These are phyloP conservation scores for Fusarium solani-melongenae DNA, from an alignment of 2,329 filamentous ascomycete genomes.

Conservation along the genomic window DNA sequence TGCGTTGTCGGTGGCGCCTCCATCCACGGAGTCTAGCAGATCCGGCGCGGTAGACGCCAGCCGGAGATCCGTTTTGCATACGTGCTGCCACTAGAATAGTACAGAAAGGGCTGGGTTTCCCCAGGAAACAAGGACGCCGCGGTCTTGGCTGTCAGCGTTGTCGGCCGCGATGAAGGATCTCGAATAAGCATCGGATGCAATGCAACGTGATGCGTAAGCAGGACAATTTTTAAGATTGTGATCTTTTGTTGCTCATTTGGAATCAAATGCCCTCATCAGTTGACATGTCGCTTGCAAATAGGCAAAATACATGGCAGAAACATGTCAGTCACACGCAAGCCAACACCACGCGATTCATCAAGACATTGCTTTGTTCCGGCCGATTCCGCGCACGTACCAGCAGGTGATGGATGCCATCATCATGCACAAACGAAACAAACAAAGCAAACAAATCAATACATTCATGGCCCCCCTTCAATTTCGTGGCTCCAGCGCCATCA, in stretches of 20 bases:
- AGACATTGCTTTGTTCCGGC: neutral
- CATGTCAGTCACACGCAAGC: neutral
- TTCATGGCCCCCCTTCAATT: neutral
- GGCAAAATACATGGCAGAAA: neutral
- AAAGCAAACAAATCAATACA: neutral
- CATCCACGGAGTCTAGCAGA: slow-evolving; percentile 14
- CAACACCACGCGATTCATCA: neutral
- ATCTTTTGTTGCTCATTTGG: slow-evolving; percentile 2
- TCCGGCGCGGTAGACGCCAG: slow-evolving; percentile 3
- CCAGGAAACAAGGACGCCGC: neutral
- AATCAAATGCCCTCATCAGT: neutral
- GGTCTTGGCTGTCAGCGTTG: neutral
- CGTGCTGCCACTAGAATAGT: neutral
- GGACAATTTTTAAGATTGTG: neutral
- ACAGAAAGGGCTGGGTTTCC: neutral
- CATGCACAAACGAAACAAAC: neutral
- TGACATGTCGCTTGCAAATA: neutral
- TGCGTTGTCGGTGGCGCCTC: neutral
- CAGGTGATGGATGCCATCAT: neutral
- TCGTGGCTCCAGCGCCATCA: slow-evolving; percentile 21
- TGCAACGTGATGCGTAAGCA: slow-evolving; percentile 1
- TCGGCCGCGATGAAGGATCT: neutral
- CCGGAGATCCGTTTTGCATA: neutral
- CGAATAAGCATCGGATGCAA: neutral
- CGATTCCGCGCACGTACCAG: neutral